A percentile compares a stretch with the other conserved stretches of the same genome.
phyloP scores from a whole-genome alignment of 1,284 basidiomycete genomes.

The Cryptococcus deneoformans region DNA sequence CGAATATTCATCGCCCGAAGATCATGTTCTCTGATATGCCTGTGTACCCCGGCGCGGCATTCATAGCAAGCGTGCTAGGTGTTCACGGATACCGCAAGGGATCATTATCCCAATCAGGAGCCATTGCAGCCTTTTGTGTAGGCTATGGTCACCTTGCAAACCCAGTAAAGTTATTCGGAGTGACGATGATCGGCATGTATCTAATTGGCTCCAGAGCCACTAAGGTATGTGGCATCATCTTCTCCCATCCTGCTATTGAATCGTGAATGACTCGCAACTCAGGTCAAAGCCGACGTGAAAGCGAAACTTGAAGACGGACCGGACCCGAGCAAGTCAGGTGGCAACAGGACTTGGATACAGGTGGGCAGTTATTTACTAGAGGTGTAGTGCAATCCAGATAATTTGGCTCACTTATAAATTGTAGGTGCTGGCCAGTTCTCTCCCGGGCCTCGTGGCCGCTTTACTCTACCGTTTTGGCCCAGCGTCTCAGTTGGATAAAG shows the following conservation, averaged over 20 bases:
- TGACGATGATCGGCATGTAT: constrained; percentile 76
- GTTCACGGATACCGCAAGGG: constrained; percentile 56
- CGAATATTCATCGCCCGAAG: no score
- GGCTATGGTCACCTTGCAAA: constrained; percentile 55
- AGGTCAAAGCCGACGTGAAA: constrained; percentile 58
- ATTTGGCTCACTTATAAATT: neutral
- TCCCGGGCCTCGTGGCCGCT: constrained; percentile 64
- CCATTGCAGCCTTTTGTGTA: constrained; percentile 68
- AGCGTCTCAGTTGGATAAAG: constrained; percentile 28
- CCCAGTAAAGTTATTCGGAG: constrained; percentile 58
- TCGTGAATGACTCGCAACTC: neutral
- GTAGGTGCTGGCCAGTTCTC: constrained; percentile 68
- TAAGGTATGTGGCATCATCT: constrained; percentile 65
- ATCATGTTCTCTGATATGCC: neutral
- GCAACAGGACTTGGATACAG: constrained; percentile 71
- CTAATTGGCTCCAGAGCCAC: constrained; percentile 78
- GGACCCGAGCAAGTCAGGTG: constrained; percentile 58
- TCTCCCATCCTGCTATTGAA: neutral
- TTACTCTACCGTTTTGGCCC: constrained; percentile 60
- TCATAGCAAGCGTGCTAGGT: constrained; percentile 53
- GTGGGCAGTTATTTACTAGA: constrained; percentile 40
- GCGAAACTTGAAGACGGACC: constrained; percentile 73
- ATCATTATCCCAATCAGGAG: constrained; percentile 51
- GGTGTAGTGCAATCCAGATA: neutral
- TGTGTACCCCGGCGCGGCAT: constrained; percentile 45